Base-by-base conservation (phyloP, 2,329 filamentous ascomycete genomes). In the Achaetomium macrosporum region DNA sequence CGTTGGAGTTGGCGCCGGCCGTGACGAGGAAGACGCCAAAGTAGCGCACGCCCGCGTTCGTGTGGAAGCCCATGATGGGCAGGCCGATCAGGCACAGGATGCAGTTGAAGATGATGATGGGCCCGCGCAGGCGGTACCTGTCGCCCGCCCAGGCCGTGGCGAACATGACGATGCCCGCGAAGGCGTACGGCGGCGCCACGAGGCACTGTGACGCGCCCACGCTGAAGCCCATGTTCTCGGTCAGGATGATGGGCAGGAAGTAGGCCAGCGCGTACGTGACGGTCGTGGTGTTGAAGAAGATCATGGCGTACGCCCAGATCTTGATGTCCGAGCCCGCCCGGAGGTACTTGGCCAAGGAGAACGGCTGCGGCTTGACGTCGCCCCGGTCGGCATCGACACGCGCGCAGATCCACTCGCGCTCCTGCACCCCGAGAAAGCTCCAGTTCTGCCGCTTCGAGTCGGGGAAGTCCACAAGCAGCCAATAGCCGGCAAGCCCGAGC, bases 1-100 rank as follows among this genome's bases (percentile, higher is more conserved):
- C 76, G 65, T 93, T 93, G 59, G 84, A 79, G 68, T 90, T 90
- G 58, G 84, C 83, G 8, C 87, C 88, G 0, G 86, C 85, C 0
- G 86, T 85, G n/a, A 82, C 78, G 44, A 91, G 71, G 71, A 91
- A 91, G 53, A 89, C 78, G 50, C 87, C 87, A 57, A 88, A 83
- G 68, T 89, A 90, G 42, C 85, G 79, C 10, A 83, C 79, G 1
- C 66, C 74, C 2, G 79, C 61, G 57, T 69, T 76, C 20, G 69
- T 64, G 42, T 79, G 75, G 72, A 84, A 91, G 33, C 86, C 87
- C 73, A 90, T 84, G 64, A 91, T 81, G 25, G 84, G 79, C 6
- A 90, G 71, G 2, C 87, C 88, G 51, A 89, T 77, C 45, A 90
- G 70, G 64, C 77, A 79, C 29, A 89, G 70, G 2, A 85, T 25